Evolutionary conservation across 2,329 filamentous ascomycete species (phyloP).

Genomic region (Aschersonia sp.): DNA sequence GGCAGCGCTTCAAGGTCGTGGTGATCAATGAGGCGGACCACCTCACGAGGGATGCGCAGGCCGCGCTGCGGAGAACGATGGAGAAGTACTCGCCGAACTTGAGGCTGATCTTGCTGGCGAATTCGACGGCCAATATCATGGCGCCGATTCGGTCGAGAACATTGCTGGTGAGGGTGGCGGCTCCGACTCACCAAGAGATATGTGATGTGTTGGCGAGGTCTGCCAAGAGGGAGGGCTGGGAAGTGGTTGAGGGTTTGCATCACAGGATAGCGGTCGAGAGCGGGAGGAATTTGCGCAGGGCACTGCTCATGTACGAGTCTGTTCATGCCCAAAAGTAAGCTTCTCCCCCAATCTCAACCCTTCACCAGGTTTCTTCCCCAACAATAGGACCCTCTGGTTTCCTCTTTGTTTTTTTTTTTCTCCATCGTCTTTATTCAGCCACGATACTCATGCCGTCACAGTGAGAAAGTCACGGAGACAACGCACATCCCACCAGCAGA

Average conservation of each 20-base stretch:
- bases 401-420: not conserved
- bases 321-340: conserved; percentile 92
- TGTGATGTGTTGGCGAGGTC: conserved; percentile 56
- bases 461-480: conserved; percentile 77
- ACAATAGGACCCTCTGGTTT: too few species aligned
- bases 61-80: conserved; percentile 89
- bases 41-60: conserved; percentile 85
- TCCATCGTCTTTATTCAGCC: not conserved
- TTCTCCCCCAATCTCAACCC: not conserved
- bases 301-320: conserved; percentile 91
- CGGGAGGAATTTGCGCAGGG: conserved; percentile 76
- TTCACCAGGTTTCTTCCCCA: too few species aligned
- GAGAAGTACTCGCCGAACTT: conserved; percentile 98
- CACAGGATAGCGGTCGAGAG: conserved; percentile 80
- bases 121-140: conserved; percentile 96
- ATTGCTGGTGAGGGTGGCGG: conserved; percentile 79
- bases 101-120: conserved; percentile 80
- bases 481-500: conserved; percentile 90
- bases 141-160: conserved; percentile 93
- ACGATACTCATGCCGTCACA: conserved; percentile 25
- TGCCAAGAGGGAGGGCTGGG: conserved; percentile 72
- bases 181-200: conserved; percentile 77
- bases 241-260: conserved; percentile 61
- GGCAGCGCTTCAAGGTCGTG: conserved; percentile 93
- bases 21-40: conserved; percentile 99